Evolutionary conservation across 192 early-diverging fungal species (phyloP).

Genomic region (Jimgerdemannia lactiflua): DNA sequence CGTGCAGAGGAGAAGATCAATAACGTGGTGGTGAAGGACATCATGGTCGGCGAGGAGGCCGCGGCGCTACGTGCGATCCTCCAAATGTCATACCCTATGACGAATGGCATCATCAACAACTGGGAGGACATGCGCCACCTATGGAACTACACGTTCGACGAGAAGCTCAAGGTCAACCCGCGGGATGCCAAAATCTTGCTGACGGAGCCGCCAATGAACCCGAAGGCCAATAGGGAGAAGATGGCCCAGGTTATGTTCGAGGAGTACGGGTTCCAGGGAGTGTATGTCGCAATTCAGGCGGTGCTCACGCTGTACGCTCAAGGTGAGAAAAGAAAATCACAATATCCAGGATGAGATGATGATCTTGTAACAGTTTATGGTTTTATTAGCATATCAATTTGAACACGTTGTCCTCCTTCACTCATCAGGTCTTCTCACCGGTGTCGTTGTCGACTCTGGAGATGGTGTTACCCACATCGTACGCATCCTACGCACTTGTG

Average conservation of each 20-base stretch:
- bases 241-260: conserved; percentile 98
- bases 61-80: conserved; percentile 81
- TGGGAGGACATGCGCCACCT: conserved; percentile 98
- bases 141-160: conserved; percentile 98
- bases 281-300: conserved; percentile 96
- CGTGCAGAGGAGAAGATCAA: conserved; percentile 90
- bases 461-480: conserved; percentile 99
- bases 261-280: conserved; percentile 89
- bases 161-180: conserved; percentile 89
- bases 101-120: conserved; percentile 96
- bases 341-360: background rate
- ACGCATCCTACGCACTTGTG: conserved; percentile 4
- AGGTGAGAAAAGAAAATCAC: conserved; percentile 49
- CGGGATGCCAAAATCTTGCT: conserved; percentile 89
- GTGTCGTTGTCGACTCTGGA: conserved; percentile 98
- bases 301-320: conserved; percentile 98
- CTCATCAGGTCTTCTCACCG: conserved; percentile 75
- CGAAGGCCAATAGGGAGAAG: conserved; percentile 84
- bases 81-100: conserved; percentile 98
- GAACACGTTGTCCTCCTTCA: background rate
- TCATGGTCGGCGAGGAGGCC: conserved; percentile 99
- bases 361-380: background rate
- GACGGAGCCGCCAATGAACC: conserved; percentile 97
- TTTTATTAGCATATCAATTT: conserved; percentile 1
- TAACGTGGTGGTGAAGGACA: conserved; percentile 84